Evolutionary conservation across 805 yeast species (phyloP).

Genomic region (Ogataea neopini): DNA sequence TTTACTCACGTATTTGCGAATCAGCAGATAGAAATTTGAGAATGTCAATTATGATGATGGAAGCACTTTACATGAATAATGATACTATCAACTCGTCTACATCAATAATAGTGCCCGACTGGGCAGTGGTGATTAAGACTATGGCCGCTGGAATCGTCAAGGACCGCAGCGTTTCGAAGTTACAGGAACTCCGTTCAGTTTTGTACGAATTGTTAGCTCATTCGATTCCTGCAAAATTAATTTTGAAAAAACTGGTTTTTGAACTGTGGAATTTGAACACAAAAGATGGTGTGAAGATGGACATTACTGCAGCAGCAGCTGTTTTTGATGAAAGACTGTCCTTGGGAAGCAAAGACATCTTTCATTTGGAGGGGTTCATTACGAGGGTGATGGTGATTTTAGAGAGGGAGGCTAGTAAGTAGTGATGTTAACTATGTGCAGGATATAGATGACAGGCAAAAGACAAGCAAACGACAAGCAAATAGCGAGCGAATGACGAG

Average conservation of each 20-base stretch:
- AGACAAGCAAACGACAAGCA: too few species aligned
- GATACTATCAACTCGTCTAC: conserved; percentile 50
- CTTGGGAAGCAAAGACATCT: conserved; percentile 84
- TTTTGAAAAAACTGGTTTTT: conserved; percentile 59
- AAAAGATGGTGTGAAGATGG: conserved; percentile 36
- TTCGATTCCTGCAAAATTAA: conserved; percentile 87
- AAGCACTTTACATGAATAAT: conserved; percentile 74
- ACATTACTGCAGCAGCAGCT: conserved; percentile 61
- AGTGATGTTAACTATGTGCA: background rate
- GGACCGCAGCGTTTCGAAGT: conserved; percentile 63
- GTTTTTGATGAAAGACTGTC: conserved; percentile 82
- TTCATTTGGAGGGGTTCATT: conserved; percentile 91
- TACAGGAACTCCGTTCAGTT: conserved; percentile 62
- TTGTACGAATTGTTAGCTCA: conserved; percentile 87
- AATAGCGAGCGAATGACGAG: too few species aligned
- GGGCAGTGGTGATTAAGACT: conserved; percentile 78
- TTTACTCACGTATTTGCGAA: conserved; percentile 53
- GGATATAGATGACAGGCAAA: background rate
- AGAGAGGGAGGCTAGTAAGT: conserved; percentile 39
- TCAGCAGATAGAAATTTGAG: conserved; percentile 73
- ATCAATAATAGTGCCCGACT: conserved; percentile 71
- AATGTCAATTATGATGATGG: conserved; percentile 73
- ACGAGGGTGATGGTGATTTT: conserved; percentile 83
- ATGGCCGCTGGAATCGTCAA: conserved; percentile 60
- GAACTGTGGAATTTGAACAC: conserved; percentile 34